Conservation (phyloP, 805 yeast species). For the Priceomyces haplophilus region DNA sequence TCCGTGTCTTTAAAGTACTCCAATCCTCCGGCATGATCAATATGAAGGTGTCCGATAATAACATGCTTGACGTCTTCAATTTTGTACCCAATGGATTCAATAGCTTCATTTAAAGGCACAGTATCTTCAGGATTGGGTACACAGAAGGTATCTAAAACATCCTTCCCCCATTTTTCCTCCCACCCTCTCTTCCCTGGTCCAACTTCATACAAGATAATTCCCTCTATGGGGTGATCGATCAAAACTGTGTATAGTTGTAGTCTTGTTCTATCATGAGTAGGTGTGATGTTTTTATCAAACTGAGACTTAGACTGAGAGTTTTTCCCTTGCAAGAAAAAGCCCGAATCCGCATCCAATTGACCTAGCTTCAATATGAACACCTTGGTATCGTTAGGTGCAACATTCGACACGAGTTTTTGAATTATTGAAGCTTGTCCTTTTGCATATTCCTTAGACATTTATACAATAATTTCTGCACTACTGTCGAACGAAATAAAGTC, state of each 20-base stretch:
- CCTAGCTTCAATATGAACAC: slow-evolving; percentile 1
- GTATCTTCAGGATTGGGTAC: neutral
- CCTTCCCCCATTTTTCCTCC: slow-evolving; percentile 2
- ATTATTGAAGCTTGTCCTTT: neutral
- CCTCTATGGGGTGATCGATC: neutral
- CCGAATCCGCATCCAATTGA: neutral
- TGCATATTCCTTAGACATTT: neutral
- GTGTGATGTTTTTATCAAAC: neutral
- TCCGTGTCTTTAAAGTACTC: neutral
- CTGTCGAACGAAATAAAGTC: too few relatives aligned
- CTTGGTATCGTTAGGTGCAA: slow-evolving; percentile 1
- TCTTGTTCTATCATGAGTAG: neutral
- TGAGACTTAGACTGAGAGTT: neutral
- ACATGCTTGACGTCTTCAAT: neutral
- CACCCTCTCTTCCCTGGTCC: slow-evolving; percentile 1
- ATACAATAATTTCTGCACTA: too few relatives aligned
- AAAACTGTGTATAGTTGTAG: neutral
- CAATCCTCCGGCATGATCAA: slow-evolving; percentile 1
- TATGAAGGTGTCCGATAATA: neutral
- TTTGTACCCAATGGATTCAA: neutral
- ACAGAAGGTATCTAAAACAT: neutral
- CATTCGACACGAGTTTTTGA: neutral
- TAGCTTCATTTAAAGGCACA: neutral
- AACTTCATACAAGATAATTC: neutral
- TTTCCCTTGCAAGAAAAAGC: neutral